Evolutionary conservation across 805 yeast genomes (phyloP).

Genomic region (Schwanniomyces yamadae): DNA sequence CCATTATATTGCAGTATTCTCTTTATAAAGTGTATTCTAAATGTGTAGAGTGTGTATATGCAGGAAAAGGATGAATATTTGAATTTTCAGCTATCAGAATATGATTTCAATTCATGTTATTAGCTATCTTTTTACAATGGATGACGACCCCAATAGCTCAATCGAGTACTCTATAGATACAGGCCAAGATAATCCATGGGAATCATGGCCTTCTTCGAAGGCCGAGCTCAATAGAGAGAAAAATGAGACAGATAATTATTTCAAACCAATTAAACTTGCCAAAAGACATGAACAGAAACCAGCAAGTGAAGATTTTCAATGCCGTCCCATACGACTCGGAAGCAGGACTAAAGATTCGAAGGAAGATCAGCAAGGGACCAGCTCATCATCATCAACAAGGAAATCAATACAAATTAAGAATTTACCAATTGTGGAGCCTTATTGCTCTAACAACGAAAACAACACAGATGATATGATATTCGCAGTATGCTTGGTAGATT

Average conservation of each 20-base stretch:
- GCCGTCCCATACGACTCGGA: slow-evolving; percentile 36
- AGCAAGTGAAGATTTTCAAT: slow-evolving; percentile 30
- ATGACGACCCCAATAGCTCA: too few relatives aligned
- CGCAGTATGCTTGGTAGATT: slow-evolving; percentile 88
- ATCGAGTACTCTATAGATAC: too few relatives aligned
- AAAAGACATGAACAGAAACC: slow-evolving; percentile 20
- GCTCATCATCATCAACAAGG: slow-evolving; percentile 13
- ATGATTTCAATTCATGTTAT: too few relatives aligned
- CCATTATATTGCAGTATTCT: too few relatives aligned
- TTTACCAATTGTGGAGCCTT: slow-evolving; percentile 28
- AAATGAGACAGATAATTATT: slow-evolving; percentile 5
- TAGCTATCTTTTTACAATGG: too few relatives aligned
- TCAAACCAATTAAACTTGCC: slow-evolving; percentile 29
- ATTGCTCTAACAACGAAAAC: slow-evolving; percentile 5
- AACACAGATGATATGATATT: slow-evolving; percentile 48
- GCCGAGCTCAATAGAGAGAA: too few relatives aligned
- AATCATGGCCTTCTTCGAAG: too few relatives aligned
- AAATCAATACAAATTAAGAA: slow-evolving; percentile 36
- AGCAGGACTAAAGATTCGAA: slow-evolving; percentile 6
- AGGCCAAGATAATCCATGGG: too few relatives aligned
- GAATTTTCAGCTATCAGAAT: too few relatives aligned
- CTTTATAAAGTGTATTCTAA: too few relatives aligned
- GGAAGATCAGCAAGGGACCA: slow-evolving; percentile 5
- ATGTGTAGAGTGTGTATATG: too few relatives aligned
- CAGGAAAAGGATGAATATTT: too few relatives aligned